phyloP scores from a whole-genome alignment of 306 rosid genomes.

The Trichosanthes cucumerina region DNA sequence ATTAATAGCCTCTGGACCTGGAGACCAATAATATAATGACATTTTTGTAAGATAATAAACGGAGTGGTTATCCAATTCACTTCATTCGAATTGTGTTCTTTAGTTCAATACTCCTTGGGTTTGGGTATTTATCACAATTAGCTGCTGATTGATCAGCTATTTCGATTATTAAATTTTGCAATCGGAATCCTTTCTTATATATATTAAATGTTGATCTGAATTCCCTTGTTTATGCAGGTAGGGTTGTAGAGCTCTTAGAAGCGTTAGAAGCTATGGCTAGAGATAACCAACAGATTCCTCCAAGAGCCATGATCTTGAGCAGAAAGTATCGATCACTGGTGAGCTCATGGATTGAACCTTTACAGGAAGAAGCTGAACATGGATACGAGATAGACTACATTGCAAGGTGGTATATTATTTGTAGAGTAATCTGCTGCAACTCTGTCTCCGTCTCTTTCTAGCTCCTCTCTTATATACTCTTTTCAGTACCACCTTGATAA shows the following conservation, averaged over 20 bases:
- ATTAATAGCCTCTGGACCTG: neutral
- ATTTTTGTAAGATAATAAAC: neutral
- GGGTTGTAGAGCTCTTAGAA: conserved; percentile 76
- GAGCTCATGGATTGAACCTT: conserved; percentile 99
- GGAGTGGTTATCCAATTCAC: neutral
- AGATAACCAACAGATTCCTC: conserved; percentile 69
- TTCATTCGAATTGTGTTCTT: neutral
- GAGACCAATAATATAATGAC: neutral
- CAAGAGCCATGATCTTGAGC: conserved; percentile 92
- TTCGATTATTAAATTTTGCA: neutral
- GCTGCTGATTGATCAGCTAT: neutral
- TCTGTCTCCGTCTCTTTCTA: neutral
- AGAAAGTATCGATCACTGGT: conserved; percentile 86
- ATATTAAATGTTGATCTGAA: neutral
- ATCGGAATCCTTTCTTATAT: neutral
- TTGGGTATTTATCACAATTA: neutral
- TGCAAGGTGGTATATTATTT: conserved; percentile 49
- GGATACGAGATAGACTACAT: conserved; percentile 92
- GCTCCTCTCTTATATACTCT: neutral
- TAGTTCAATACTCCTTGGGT: neutral
- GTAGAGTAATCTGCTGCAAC: neutral
- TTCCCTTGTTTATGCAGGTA: conserved; percentile 42
- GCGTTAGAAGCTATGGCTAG: conserved; percentile 75
- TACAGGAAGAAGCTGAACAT: conserved; percentile 94
- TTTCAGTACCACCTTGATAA: neutral